Evolutionary conservation across 2,329 filamentous ascomycete genomes (phyloP).

Genomic region (Chrysosporium keratinophilum): DNA sequence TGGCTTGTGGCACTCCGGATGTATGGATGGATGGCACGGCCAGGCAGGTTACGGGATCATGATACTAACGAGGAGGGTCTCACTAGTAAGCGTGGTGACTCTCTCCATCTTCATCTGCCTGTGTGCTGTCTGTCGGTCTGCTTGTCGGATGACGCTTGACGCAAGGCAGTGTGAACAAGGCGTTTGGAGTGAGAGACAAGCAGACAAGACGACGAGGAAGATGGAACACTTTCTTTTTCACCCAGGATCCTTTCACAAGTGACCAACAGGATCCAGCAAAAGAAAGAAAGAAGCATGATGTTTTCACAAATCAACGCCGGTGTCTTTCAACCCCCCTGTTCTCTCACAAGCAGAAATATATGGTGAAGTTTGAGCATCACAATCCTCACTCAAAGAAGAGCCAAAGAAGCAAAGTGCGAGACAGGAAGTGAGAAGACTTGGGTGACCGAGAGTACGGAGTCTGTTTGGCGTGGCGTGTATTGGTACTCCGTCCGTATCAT

Average conservation of each 20-base stretch:
- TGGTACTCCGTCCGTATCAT: no score
- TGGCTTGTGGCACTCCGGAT: neutral
- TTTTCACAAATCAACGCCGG: constrained; percentile 1
- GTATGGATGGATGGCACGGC: neutral
- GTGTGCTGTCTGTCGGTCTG: neutral
- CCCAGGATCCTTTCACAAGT: neutral
- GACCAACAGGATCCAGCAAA: neutral
- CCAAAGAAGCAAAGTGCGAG: no score
- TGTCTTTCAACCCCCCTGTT: neutral
- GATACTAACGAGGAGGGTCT: constrained; percentile 8
- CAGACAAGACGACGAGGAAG: neutral
- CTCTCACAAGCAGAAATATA: neutral
- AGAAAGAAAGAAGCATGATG: neutral
- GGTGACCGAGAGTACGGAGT: no score
- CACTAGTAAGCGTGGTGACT: neutral
- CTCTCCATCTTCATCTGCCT: neutral
- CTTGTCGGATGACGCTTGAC: constrained; percentile 6
- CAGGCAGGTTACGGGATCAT: constrained; percentile 5
- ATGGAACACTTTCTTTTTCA: neutral
- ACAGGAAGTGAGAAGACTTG: no score
- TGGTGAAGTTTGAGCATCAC: neutral
- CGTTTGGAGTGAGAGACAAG: neutral
- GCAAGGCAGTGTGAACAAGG: neutral
- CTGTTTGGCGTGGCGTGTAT: no score
- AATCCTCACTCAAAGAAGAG: no score